Conservation (phyloP, 75 land plant genomes). For the Adiantum capillusveneris region DNA sequence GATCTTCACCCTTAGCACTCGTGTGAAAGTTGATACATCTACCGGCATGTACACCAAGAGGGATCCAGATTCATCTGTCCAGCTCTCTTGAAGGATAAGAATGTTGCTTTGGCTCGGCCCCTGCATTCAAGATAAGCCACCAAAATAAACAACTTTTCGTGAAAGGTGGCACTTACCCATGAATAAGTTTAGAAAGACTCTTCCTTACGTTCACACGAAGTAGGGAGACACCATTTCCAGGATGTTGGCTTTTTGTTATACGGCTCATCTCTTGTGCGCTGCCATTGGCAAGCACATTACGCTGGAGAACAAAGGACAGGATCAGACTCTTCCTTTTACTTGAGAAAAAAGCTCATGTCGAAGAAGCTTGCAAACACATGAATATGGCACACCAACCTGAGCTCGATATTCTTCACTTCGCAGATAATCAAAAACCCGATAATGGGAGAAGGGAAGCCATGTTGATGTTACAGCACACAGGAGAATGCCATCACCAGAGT, state of each 20-base stretch:
- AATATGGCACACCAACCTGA: no score
- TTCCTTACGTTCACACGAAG: constrained; percentile 51
- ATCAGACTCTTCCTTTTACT: background rate
- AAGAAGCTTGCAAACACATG: no score
- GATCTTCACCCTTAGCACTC: constrained; percentile 62
- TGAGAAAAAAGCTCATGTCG: no score
- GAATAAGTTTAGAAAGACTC: no score
- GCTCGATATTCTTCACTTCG: constrained; percentile 3
- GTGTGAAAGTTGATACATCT: constrained; percentile 55
- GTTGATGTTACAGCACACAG: constrained; percentile 10
- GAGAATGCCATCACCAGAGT: constrained; percentile 6
- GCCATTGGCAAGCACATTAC: constrained; percentile 77
- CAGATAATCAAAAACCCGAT: constrained; percentile 11
- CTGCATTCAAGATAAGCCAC: background rate
- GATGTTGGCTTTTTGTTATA: constrained; percentile 72
- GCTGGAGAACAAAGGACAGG: constrained; percentile 7
- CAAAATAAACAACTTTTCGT: background rate
- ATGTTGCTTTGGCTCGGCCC: constrained; percentile 48
- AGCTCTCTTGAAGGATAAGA: constrained; percentile 80
- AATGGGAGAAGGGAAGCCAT: constrained; percentile 3
- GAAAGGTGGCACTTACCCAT: no score
- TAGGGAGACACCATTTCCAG: constrained; percentile 72
- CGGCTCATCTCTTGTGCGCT: constrained; percentile 77
- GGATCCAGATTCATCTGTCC: constrained; percentile 63
- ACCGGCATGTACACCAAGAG: constrained; percentile 61